Evolutionary conservation across 441 rosid species (phyloP), one percentile per base, ranked within the genome.

Genomic region (Erodium moschatum): DNA sequence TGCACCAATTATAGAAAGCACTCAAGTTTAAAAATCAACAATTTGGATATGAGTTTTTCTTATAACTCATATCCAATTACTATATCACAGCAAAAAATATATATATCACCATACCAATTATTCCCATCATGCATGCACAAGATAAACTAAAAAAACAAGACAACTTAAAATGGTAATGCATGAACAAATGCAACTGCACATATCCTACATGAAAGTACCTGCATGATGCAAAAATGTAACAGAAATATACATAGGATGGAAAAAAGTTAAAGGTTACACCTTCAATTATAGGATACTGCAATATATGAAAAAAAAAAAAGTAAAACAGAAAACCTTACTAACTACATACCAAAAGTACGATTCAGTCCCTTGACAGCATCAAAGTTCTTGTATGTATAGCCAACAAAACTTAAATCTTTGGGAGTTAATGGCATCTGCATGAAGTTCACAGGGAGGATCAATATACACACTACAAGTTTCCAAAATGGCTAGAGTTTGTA

Each of bases 351-450:
- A 54, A 77, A 77, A 72, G 91, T 67, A 44, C 78, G 91, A 65
- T 72, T 83, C 44, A 86, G 73, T 64, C 88, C 98, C 82, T 90
- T 90, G 73, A 93, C 94, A 42, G 97, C 98, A 71, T 90, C 97
- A 72, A 92, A 92, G 80, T 92, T 92, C 86, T 90, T 92, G 92
- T 84, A 92, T 13, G 98, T 93, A 72, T 93, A 93, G 78, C 98
- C 97, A 81, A 93, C 98, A 74, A 93, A 93, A 85, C 85, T 93
- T 74, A 93, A 75, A 88, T 93, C 96, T 81, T 93, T 85, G 69
- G 96, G 89, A 62, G 92, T 87, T 72, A 89, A 81, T 48, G 76
- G 83, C 90, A 83, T 83, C 95, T 93, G 88, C 86, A 80, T 33
- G 67, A 69, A 80, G 33, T 13, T 69, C 20, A 46, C 58, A 24